Evolutionary conservation across 345 rosid genomes (phyloP).

Genomic region (Orychophragmus violaceus): DNA sequence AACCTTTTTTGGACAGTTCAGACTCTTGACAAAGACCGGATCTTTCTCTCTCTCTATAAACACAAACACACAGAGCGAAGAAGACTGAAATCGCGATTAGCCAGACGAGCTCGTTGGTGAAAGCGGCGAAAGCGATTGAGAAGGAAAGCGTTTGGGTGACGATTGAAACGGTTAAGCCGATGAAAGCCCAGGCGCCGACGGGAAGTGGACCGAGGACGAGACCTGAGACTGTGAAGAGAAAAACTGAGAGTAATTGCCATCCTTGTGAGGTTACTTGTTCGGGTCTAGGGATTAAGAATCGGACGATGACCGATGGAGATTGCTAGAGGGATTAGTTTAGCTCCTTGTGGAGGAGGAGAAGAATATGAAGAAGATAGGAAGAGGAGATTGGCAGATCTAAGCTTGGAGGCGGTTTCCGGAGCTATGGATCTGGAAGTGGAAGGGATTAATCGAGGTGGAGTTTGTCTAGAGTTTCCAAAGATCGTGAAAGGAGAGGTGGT

Average conservation of each 20-base stretch:
- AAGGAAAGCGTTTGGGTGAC: constrained; percentile 69
- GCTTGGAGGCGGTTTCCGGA: constrained; percentile 71
- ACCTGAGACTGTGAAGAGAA: constrained; percentile 78
- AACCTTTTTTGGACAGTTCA: too few relatives aligned
- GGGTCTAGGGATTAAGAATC: constrained; percentile 64
- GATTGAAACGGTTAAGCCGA: constrained; percentile 65
- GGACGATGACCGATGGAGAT: constrained; percentile 61
- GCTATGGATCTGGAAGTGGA: constrained; percentile 36
- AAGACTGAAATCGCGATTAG: constrained; percentile 90
- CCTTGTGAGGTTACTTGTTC: constrained; percentile 55
- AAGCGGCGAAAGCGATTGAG: constrained; percentile 77
- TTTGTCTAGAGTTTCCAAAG: constrained; percentile 47
- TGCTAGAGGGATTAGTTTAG: constrained; percentile 50
- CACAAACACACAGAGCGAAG: too few relatives aligned
- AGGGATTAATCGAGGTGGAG: constrained; percentile 56
- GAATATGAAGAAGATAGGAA: constrained; percentile 12
- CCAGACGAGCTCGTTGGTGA: constrained; percentile 91
- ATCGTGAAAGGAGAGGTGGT: constrained; percentile 32
- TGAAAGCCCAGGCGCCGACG: constrained; percentile 94
- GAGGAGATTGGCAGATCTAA: constrained; percentile 60
- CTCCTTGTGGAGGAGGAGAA: constrained; percentile 39
- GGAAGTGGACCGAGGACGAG: constrained; percentile 80
- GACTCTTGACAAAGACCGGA: too few relatives aligned
- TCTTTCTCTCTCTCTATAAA: too few relatives aligned
- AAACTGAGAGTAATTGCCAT: constrained; percentile 81